Conservation (phyloP, 2,329 filamentous ascomycete genomes). For the Arthrobotrys conoides region DNA sequence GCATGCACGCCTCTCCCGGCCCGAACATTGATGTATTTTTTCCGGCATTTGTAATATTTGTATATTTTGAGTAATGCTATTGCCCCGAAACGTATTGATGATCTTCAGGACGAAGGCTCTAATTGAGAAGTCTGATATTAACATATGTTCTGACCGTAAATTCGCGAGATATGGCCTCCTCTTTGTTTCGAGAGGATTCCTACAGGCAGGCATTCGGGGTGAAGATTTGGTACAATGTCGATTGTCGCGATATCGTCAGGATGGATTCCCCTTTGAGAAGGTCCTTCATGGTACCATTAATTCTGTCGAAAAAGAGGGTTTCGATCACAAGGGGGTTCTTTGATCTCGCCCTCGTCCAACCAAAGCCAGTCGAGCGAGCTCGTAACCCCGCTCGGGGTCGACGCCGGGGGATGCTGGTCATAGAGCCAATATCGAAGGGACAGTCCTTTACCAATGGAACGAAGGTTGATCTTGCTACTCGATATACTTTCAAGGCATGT, state of each 20-base stretch:
- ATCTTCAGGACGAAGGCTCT: too few species aligned
- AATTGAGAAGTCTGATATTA: too few species aligned
- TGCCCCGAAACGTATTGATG: too few species aligned
- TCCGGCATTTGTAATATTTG: not conserved
- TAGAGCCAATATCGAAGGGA: not conserved
- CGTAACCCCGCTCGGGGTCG: not conserved
- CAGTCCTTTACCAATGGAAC: constrained; percentile 10
- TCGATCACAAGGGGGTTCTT: constrained; percentile 6
- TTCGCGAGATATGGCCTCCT: too few species aligned
- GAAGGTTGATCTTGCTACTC: not conserved
- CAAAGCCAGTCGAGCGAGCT: not conserved
- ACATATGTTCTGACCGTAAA: too few species aligned
- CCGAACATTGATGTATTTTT: not conserved
- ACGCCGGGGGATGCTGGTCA: constrained; percentile 2
- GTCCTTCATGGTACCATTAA: not conserved
- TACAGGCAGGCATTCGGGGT: not conserved
- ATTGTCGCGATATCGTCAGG: constrained; percentile 1
- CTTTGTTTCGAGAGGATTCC: too few species aligned
- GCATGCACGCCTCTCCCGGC: not conserved
- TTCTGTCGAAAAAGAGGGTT: not conserved
- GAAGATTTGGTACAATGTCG: not conserved
- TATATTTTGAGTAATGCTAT: too few species aligned
- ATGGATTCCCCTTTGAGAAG: constrained; percentile 16
- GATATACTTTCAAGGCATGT: not conserved
- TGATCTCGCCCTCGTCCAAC: not conserved